Conservation (phyloP, 805 yeast species). For the Candida cerambycidarum region DNA sequence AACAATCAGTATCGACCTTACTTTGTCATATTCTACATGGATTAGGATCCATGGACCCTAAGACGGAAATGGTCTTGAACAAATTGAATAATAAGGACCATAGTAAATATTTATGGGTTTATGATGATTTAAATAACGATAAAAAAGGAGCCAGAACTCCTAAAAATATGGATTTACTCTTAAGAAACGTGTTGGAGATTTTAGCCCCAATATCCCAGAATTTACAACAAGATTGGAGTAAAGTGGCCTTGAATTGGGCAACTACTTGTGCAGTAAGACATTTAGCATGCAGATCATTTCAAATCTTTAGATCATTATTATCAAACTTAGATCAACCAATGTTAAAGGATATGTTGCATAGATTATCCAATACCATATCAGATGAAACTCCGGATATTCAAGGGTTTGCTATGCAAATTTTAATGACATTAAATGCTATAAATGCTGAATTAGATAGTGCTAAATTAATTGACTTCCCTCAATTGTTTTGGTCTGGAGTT, state of each 20-base stretch:
- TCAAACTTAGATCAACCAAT: slow-evolving; percentile 79
- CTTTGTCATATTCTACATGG: slow-evolving; percentile 71
- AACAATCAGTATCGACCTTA: slow-evolving; percentile 78
- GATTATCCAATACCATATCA: slow-evolving; percentile 88
- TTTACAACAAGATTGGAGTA: slow-evolving; percentile 82
- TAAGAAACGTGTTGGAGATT: slow-evolving; percentile 60
- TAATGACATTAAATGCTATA: slow-evolving; percentile 92
- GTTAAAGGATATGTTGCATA: slow-evolving; percentile 90
- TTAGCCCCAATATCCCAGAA: slow-evolving; percentile 48
- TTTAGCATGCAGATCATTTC: slow-evolving; percentile 95
- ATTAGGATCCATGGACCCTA: slow-evolving; percentile 53
- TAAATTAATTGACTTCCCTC: slow-evolving; percentile 83
- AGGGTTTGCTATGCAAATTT: slow-evolving; percentile 94
- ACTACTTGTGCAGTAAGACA: slow-evolving; percentile 97
- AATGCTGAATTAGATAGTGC: slow-evolving; percentile 81
- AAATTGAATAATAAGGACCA: slow-evolving; percentile 54
- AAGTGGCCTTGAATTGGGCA: slow-evolving; percentile 86
- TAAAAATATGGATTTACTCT: slow-evolving; percentile 73
- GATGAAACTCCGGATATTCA: slow-evolving; percentile 89
- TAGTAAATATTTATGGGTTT: slow-evolving; percentile 63
- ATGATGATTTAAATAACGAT: slow-evolving; percentile 79
- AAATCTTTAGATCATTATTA: slow-evolving; percentile 81
- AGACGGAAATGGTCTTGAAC: slow-evolving; percentile 56
- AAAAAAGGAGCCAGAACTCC: slow-evolving; percentile 82
- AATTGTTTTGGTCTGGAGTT: slow-evolving; percentile 90